These are phyloP conservation scores for Penicillium roqueforti DNA, from an alignment of 495 filamentous ascomycete species.

Conservation along the genomic window DNA sequence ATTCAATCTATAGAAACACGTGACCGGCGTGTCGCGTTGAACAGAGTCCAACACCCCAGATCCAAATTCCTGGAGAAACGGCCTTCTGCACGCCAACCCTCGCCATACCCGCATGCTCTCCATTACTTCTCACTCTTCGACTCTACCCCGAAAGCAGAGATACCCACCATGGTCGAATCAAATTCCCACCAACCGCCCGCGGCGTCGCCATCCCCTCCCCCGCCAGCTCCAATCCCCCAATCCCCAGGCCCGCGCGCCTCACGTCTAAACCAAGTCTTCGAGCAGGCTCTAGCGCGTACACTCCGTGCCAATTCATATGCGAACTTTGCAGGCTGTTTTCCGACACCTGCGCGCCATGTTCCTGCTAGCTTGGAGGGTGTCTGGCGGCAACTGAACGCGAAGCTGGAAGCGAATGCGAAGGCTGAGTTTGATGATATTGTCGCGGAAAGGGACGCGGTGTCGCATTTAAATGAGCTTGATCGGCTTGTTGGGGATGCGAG, in stretches of 20 bases:
- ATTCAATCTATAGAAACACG: conserved; percentile 8
- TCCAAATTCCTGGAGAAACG: conserved; percentile 14
- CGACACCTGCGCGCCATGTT: conserved; percentile 67
- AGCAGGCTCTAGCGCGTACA: conserved; percentile 62
- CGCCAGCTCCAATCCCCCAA: conserved; percentile 52
- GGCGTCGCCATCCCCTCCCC: conserved; percentile 50
- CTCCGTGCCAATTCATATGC: conserved; percentile 67
- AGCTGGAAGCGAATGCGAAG: conserved; percentile 56
- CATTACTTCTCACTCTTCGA: background rate
- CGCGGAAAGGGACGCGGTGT: conserved; percentile 62
- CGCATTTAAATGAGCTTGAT: conserved; percentile 79
- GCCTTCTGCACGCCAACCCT: background rate
- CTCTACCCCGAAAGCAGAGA: background rate
- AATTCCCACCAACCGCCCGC: conserved; percentile 14
- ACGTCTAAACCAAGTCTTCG: conserved; percentile 66
- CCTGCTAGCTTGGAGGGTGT: conserved; percentile 62
- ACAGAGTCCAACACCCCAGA: background rate
- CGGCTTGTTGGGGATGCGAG: conserved; percentile 64
- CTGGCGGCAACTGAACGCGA: conserved; percentile 65
- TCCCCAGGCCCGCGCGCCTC: conserved; percentile 73
- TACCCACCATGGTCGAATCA: conserved; percentile 15
- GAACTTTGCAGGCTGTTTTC: conserved; percentile 86
- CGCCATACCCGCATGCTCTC: background rate
- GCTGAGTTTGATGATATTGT: conserved; percentile 77
- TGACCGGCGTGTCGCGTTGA: conserved; percentile 24